A percentile compares a stretch with the other conserved stretches of the same genome.
These are phyloP conservation scores for Brettanomyces custersianus DNA, from an alignment of 805 yeast species.

Conservation along the genomic window DNA sequence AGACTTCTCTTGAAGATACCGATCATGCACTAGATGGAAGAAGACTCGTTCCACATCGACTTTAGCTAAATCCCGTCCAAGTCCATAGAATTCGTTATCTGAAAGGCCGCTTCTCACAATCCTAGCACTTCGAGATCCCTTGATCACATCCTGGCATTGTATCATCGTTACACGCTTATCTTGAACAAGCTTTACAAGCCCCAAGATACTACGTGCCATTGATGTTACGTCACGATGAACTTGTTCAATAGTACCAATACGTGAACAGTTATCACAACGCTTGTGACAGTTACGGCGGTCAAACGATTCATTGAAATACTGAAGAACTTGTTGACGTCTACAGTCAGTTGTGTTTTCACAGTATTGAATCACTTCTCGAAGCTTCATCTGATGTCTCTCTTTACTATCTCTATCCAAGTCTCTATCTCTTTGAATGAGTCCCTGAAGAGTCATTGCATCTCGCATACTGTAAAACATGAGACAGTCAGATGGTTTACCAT, in stretches of 20 bases:
- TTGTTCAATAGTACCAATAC: constrained; percentile 30
- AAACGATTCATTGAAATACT: constrained; percentile 82
- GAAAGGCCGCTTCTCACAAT: constrained; percentile 59
- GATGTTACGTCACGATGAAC: constrained; percentile 61
- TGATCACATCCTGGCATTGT: constrained; percentile 74
- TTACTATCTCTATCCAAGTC: constrained; percentile 55
- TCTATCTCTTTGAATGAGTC: constrained; percentile 68
- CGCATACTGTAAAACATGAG: constrained; percentile 70
- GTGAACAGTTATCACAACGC: constrained; percentile 80
- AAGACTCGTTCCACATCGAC: constrained; percentile 75
- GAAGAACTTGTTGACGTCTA: constrained; percentile 79
- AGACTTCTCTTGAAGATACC: constrained; percentile 61
- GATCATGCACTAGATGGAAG: constrained; percentile 62
- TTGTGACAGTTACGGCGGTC: constrained; percentile 54
- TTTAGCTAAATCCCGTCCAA: constrained; percentile 54
- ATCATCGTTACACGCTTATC: constrained; percentile 60
- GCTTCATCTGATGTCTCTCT: constrained; percentile 67
- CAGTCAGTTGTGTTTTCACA: constrained; percentile 91
- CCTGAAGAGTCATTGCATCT: constrained; percentile 71
- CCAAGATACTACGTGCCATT: constrained; percentile 49
- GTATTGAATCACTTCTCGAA: constrained; percentile 79
- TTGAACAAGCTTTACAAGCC: constrained; percentile 49
- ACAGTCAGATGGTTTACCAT: constrained; percentile 77
- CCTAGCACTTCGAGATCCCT: constrained; percentile 61
- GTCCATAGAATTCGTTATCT: constrained; percentile 53